These are phyloP conservation scores for Scutellaria baicalensis DNA, from an alignment of 257 asterid genomes.

Conservation along the genomic window DNA sequence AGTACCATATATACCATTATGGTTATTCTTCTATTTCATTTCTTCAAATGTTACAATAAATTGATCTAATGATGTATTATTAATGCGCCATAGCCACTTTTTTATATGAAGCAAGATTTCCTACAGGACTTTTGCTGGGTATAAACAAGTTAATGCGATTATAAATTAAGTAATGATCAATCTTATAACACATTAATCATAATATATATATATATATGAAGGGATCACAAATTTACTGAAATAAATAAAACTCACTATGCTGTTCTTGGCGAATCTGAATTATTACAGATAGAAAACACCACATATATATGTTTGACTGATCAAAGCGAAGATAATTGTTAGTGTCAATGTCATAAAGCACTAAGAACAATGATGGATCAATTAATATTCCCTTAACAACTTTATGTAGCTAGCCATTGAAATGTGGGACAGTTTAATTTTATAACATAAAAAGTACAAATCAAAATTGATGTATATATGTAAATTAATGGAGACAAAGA, in stretches of 20 bases:
- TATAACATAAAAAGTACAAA: neutral
- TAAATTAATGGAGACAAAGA: slow-evolving; percentile 14
- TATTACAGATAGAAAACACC: neutral
- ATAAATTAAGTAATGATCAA: too few relatives aligned
- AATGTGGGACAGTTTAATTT: slow-evolving; percentile 9
- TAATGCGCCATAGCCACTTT: neutral
- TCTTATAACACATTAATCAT: too few relatives aligned
- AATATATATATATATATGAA: neutral
- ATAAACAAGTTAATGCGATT: too few relatives aligned
- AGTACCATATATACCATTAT: neutral
- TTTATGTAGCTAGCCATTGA: slow-evolving; percentile 14
- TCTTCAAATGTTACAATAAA: neutral
- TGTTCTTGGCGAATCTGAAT: neutral
- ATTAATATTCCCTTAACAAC: slow-evolving; percentile 16
- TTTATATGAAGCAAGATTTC: neutral
- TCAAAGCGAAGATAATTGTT: slow-evolving; percentile 11
- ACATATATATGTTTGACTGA: slow-evolving; percentile 3
- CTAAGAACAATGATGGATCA: slow-evolving; percentile 22
- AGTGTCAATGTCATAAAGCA: slow-evolving; percentile 24
- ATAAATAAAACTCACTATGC: neutral
- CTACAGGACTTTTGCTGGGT: too few relatives aligned
- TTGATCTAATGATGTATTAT: neutral
- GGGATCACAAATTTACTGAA: neutral
- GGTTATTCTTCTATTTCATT: slow-evolving; percentile 18
- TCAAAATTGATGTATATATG: slow-evolving; percentile 2